These are phyloP conservation scores for Rhizopus delemar DNA, from an alignment of 371 early-diverging fungal species.

Conservation along the genomic window DNA sequence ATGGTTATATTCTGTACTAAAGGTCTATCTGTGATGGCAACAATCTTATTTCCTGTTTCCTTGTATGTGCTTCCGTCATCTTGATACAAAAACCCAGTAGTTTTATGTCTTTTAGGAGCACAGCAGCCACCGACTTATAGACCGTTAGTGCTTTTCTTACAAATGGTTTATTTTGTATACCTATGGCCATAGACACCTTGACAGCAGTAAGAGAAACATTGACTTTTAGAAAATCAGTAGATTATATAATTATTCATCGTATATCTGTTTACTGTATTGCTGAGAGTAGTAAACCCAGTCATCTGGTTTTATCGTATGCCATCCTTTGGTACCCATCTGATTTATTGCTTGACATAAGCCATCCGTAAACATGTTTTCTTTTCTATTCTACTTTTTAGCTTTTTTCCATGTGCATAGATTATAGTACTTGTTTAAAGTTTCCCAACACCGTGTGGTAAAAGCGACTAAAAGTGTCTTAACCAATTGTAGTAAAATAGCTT, in stretches of 20 bases:
- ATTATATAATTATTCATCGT: neutral
- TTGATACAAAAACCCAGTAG: conserved; percentile 34
- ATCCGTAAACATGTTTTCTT: conserved; percentile 43
- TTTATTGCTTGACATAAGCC: conserved; percentile 33
- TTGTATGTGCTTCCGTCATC: conserved; percentile 38
- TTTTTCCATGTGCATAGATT: neutral
- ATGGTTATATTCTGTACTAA: conserved; percentile 39
- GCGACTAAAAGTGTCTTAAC: conserved; percentile 14
- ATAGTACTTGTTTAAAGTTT: conserved; percentile 23
- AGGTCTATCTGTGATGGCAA: conserved; percentile 38
- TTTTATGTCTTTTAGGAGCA: conserved; percentile 42
- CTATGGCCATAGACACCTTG: conserved; percentile 31
- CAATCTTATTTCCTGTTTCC: conserved; percentile 35
- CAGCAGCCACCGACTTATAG: conserved; percentile 47
- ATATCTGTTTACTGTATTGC: conserved; percentile 35
- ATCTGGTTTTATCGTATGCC: conserved; percentile 35
- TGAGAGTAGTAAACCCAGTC: conserved; percentile 54
- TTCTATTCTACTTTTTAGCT: conserved; percentile 21
- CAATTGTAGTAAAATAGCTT: too few relatives aligned
- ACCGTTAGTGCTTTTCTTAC: neutral
- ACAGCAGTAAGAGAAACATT: conserved; percentile 35
- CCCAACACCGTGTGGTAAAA: conserved; percentile 34
- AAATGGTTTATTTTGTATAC: conserved; percentile 6
- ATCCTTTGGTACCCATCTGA: conserved; percentile 24
- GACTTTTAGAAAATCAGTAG: conserved; percentile 15